Base-by-base conservation (phyloP, 2,329 filamentous ascomycete species). In the Penicillium vulpinum region DNA sequence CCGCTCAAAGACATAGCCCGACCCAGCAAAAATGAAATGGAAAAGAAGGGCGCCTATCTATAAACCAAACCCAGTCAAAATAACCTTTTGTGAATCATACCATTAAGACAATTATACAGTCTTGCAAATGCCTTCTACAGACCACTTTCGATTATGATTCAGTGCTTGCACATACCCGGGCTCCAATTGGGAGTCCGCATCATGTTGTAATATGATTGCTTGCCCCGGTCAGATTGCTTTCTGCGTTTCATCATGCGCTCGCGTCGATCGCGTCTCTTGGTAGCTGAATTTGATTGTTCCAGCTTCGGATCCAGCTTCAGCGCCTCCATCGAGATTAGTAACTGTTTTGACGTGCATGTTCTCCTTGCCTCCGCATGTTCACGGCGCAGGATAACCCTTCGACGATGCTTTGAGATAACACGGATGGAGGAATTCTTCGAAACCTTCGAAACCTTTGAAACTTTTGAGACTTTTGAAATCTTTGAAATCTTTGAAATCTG, bases 181-280 rank as follows among this genome's bases (percentile, higher is more conserved):
- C 56, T 55, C 56, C 62, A 61, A 28, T 61, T 61, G 13, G 65
- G 51, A 35, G 52, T 52, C 57, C 51, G 64, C 55, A 58, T 59
- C 62, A 58, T 64, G 41, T 67, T 65, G 49, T 55, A 55, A 47
- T 64, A 64, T 11, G 36, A n/a, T 24, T 59, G 63, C 39, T 55
- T 62, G 13, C 57, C 53, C 10, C 54, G 38, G 6, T 51, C 41
- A 1, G 35, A 40, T 7, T 62, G 54, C 21, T 60, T 62, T 15
- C 53, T 57, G 4, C 48, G 71, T 11, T 60, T 74, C 9, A 62
- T 74, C 47, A 70, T 71, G 16, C 73, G 75, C 22, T 70, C 70
- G 6, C 57, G 77, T 24, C 74, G 71, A 10, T 66, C 69, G 3
- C 60, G 70, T 45, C 62, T 70, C 49, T 74, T 75, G 52, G 71